Percentiles rank a stretch among this genome's conserved stretches.
Conservation (phyloP, 2,329 filamentous ascomycete genomes). For the Graphilbum sp. region DNA sequence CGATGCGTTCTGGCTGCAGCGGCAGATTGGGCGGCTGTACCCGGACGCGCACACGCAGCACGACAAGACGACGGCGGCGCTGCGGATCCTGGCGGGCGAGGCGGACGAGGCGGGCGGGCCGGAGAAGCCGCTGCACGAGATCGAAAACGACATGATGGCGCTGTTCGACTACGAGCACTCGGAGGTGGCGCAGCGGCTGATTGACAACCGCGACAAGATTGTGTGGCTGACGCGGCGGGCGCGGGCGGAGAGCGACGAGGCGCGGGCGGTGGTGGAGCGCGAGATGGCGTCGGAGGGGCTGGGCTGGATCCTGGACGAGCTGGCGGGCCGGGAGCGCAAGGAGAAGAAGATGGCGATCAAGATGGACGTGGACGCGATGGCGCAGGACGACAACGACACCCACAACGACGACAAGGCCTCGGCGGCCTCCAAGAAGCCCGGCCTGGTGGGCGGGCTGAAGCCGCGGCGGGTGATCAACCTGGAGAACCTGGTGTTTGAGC, state of each 20-base stretch:
- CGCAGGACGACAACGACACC: slow-evolving; percentile 9
- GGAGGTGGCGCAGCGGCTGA: slow-evolving; percentile 78
- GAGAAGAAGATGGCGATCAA: slow-evolving; percentile 74
- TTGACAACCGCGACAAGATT: slow-evolving; percentile 83
- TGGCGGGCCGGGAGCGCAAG: slow-evolving; percentile 53
- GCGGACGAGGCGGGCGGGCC: slow-evolving; percentile 55
- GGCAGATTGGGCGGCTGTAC: slow-evolving; percentile 78
- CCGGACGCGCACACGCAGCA: slow-evolving; percentile 85
- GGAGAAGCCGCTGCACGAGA: slow-evolving; percentile 74
- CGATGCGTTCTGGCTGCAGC: slow-evolving; percentile 92
- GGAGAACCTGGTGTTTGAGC: slow-evolving; percentile 91
- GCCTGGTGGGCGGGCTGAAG: slow-evolving; percentile 66
- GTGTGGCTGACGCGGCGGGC: slow-evolving; percentile 89
- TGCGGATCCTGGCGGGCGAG: slow-evolving; percentile 67
- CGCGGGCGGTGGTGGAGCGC: slow-evolving; percentile 62
- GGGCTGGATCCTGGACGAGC: slow-evolving; percentile 72
- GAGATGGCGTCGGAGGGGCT: slow-evolving; percentile 86
- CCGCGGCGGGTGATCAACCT: slow-evolving; percentile 81
- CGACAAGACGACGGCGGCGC: slow-evolving; percentile 73
- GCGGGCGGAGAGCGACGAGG: slow-evolving; percentile 62
- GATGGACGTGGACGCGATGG: slow-evolving; percentile 64
- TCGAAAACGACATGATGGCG: slow-evolving; percentile 97
- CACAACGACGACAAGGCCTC: slow-evolving; percentile 10
- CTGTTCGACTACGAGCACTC: slow-evolving; percentile 96
- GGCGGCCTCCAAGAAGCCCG: slow-evolving; percentile 33